Percentiles rank a stretch among this genome's conserved stretches.
These are phyloP conservation scores for Gardenia jasminoides DNA, from an alignment of 257 asterid genomes.

Conservation along the genomic window DNA sequence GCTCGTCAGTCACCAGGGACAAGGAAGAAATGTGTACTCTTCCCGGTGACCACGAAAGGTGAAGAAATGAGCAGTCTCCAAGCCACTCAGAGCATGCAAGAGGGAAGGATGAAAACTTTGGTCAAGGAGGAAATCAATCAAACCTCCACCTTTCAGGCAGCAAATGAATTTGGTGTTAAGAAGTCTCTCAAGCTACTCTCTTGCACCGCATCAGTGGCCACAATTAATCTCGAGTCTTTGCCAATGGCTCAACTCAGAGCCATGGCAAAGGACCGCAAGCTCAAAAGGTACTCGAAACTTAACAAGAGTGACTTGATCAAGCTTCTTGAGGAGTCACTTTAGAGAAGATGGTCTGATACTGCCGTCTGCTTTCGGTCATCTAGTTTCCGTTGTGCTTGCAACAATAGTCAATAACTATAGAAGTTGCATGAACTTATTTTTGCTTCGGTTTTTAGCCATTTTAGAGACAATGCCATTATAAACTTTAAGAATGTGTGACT, in stretches of 20 bases:
- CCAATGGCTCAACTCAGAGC: conserved; percentile 28
- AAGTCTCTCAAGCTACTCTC: not conserved
- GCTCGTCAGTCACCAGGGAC: conserved; percentile 17
- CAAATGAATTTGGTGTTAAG: not conserved
- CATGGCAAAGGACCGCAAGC: conserved; percentile 35
- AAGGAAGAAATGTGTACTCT: conserved; percentile 4
- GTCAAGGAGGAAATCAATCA: not conserved
- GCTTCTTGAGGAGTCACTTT: conserved; percentile 13
- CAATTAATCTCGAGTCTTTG: conserved; percentile 13
- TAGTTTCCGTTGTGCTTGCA: not conserved
- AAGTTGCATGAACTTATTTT: not conserved
- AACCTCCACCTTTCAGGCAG: not conserved
- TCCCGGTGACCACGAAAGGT: conserved; percentile 14
- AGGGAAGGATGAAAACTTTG: not conserved
- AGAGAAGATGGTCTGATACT: not conserved
- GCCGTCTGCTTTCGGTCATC: not conserved
- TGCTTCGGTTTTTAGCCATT: not conserved
- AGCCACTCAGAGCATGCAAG: conserved; percentile 5
- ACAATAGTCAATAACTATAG: not conserved
- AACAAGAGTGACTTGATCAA: conserved; percentile 33
- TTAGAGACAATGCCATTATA: not conserved
- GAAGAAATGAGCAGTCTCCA: conserved; percentile 15
- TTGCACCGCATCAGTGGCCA: not conserved
- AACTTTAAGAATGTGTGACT: not conserved
- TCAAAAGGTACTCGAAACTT: conserved; percentile 28